These are phyloP conservation scores for Lachancea mirantina DNA, from an alignment of 805 yeast genomes.

Conservation along the genomic window DNA sequence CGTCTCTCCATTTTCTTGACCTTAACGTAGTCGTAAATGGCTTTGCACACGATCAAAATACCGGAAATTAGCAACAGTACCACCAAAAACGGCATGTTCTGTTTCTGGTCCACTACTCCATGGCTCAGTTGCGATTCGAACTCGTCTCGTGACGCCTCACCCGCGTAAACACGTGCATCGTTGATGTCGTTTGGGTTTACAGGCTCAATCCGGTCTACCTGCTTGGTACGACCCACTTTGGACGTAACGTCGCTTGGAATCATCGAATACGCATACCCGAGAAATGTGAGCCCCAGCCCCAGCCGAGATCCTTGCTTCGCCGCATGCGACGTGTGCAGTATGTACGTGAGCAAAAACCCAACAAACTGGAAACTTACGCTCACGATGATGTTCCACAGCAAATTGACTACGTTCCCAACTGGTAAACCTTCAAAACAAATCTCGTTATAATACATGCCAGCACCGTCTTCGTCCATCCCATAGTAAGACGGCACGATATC, in stretches of 20 bases:
- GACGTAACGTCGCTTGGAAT: slow-evolving; percentile 38
- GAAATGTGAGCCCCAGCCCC: slow-evolving; percentile 80
- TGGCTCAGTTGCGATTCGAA: slow-evolving; percentile 27
- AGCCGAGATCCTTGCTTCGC: slow-evolving; percentile 92
- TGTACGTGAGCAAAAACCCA: slow-evolving; percentile 84
- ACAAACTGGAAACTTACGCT: slow-evolving; percentile 89
- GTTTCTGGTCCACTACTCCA: slow-evolving; percentile 28
- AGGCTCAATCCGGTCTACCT: slow-evolving; percentile 42
- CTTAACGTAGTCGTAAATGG: slow-evolving; percentile 62
- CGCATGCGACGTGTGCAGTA: slow-evolving; percentile 93
- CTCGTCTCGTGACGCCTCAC: slow-evolving; percentile 20
- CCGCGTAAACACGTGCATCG: slow-evolving; percentile 24
- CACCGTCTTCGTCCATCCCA: slow-evolving; percentile 75
- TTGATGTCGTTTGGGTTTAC: slow-evolving; percentile 53
- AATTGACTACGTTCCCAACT: slow-evolving; percentile 84
- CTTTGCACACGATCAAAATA: slow-evolving; percentile 51
- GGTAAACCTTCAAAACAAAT: slow-evolving; percentile 93
- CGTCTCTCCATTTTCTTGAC: slow-evolving; percentile 69
- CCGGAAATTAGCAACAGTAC: slow-evolving; percentile 64
- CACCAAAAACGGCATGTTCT: slow-evolving; percentile 47
- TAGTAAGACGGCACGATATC: slow-evolving; percentile 95
- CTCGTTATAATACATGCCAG: slow-evolving; percentile 61
- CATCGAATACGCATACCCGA: slow-evolving; percentile 59
- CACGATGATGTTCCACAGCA: slow-evolving; percentile 83
- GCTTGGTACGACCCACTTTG: slow-evolving; percentile 26